Percentiles rank a stretch among this genome's conserved stretches.
Conservation (phyloP, 2,329 filamentous ascomycete genomes). For the Xylariales sp. region DNA sequence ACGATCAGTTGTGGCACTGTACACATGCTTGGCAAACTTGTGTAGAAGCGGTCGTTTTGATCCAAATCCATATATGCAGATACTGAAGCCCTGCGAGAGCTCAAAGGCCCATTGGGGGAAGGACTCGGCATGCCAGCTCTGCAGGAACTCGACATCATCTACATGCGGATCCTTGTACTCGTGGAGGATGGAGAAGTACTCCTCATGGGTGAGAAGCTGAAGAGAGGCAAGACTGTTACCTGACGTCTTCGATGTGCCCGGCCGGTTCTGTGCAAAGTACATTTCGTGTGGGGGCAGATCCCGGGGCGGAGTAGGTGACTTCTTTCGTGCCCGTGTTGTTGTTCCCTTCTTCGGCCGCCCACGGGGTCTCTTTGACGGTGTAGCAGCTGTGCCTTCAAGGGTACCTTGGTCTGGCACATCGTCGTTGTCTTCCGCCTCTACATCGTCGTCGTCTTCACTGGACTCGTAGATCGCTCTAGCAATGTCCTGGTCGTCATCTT, state of each 20-base stretch:
- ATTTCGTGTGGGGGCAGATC: slow-evolving; percentile 83
- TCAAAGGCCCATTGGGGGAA: slow-evolving; percentile 95
- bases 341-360: slow-evolving; percentile 38
- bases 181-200: slow-evolving; percentile 72
- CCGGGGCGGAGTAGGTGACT: slow-evolving; percentile 73
- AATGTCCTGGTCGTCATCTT: slow-evolving; percentile 60
- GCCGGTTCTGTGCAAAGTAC: slow-evolving; percentile 90
- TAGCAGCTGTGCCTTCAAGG: slow-evolving; percentile 24
- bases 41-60: slow-evolving; percentile 76
- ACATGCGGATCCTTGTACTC: slow-evolving; percentile 64
- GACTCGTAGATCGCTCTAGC: slow-evolving; percentile 58
- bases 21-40: slow-evolving; percentile 68
- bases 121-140: slow-evolving; percentile 70
- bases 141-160: slow-evolving; percentile 65
- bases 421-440: slow-evolving; percentile 16
- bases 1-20: slow-evolving; percentile 37
- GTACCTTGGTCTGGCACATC: slow-evolving; percentile 11
- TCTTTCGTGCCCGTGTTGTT: slow-evolving; percentile 39
- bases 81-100: slow-evolving; percentile 76
- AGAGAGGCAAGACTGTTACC: slow-evolving; percentile 76
- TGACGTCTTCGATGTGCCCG: slow-evolving; percentile 77
- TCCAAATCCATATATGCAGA: slow-evolving; percentile 90
- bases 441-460: slow-evolving; percentile 25
- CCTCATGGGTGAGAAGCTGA: slow-evolving; percentile 78
- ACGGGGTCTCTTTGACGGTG: slow-evolving; percentile 45